Conservation (phyloP, 768 basidiomycete species). For the Auriscalpium microsporum region DNA sequence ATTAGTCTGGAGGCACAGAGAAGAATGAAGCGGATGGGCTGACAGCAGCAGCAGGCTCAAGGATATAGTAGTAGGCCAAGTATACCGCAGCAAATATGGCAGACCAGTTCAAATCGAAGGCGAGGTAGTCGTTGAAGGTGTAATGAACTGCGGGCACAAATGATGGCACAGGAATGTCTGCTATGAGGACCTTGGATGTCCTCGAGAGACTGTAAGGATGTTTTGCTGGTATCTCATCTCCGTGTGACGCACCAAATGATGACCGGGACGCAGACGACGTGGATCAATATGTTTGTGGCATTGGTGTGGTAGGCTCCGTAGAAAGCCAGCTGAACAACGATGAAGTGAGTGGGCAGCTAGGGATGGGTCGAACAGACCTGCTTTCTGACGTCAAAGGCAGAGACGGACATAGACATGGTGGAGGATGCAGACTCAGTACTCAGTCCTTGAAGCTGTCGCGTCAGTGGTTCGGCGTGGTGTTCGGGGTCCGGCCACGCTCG, state of each 20-base stretch:
- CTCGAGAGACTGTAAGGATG: slow-evolving; percentile 27
- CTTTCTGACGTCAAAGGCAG: slow-evolving; percentile 52
- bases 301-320: slow-evolving; percentile 91
- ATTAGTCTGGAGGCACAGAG: not conserved
- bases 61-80: slow-evolving; percentile 64
- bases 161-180: slow-evolving; percentile 18
- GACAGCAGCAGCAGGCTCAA: slow-evolving; percentile 85
- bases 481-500: no score
- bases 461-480: no score
- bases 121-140: slow-evolving; percentile 50
- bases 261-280: slow-evolving; percentile 77
- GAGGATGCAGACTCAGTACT: not conserved
- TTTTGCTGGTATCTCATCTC: not conserved
- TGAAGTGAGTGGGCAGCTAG: slow-evolving; percentile 6
- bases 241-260: slow-evolving; percentile 57
- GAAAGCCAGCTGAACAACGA: slow-evolving; percentile 60
- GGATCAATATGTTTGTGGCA: slow-evolving; percentile 74
- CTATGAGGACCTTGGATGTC: slow-evolving; percentile 52
- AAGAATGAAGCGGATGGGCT: slow-evolving; percentile 21
- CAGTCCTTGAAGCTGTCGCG: no score
- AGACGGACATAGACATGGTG: slow-evolving; percentile 21
- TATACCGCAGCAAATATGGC: slow-evolving; percentile 52
- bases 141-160: slow-evolving; percentile 46
- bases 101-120: slow-evolving; percentile 62
- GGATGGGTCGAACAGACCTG: slow-evolving; percentile 38